A percentile compares a stretch with the other conserved stretches of the same genome.
Conservation (phyloP, 2,329 filamentous ascomycete species). For the Ceratocystiopsis brevicomis region DNA sequence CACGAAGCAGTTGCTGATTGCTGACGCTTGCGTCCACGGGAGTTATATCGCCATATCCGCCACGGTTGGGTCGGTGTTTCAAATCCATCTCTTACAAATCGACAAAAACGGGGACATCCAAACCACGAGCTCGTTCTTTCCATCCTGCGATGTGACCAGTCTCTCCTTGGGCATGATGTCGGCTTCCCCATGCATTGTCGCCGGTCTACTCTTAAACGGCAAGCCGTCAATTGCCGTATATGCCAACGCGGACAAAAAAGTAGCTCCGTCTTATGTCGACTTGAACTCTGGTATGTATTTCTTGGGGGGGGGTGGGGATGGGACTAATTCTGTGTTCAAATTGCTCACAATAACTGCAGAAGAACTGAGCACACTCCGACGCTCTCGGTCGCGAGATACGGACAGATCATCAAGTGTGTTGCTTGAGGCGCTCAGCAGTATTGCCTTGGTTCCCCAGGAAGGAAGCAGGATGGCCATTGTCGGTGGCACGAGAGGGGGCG, state of each 20-base stretch:
- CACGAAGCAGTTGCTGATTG: slow-evolving; percentile 11
- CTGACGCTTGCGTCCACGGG: slow-evolving; percentile 23
- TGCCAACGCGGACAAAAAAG: neutral
- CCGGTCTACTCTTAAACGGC: slow-evolving; percentile 17
- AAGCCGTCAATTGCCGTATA: slow-evolving; percentile 10
- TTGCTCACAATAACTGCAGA: neutral
- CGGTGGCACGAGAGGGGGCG: slow-evolving; percentile 32
- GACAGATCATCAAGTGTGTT: too few species aligned
- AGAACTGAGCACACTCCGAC: neutral
- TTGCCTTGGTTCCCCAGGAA: slow-evolving; percentile 14
- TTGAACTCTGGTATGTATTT: slow-evolving; percentile 11
- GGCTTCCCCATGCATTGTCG: slow-evolving; percentile 14
- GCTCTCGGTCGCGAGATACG: neutral
- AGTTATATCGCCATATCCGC: slow-evolving; percentile 25
- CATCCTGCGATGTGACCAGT: slow-evolving; percentile 31
- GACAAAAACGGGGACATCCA: slow-evolving; percentile 12
- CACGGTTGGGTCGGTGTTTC: slow-evolving; percentile 18
- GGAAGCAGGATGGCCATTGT: slow-evolving; percentile 15
- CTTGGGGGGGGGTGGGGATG: too few species aligned
- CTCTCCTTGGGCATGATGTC: slow-evolving; percentile 18
- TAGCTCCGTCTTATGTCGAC: slow-evolving; percentile 6
- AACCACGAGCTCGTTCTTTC: slow-evolving; percentile 15
- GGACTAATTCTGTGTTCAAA: neutral
- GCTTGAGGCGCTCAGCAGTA: slow-evolving; percentile 27
- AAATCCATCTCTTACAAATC: slow-evolving; percentile 21